Base-by-base conservation (phyloP, 73 alveolate genomes). In the Paramecium pentaurelia region DNA sequence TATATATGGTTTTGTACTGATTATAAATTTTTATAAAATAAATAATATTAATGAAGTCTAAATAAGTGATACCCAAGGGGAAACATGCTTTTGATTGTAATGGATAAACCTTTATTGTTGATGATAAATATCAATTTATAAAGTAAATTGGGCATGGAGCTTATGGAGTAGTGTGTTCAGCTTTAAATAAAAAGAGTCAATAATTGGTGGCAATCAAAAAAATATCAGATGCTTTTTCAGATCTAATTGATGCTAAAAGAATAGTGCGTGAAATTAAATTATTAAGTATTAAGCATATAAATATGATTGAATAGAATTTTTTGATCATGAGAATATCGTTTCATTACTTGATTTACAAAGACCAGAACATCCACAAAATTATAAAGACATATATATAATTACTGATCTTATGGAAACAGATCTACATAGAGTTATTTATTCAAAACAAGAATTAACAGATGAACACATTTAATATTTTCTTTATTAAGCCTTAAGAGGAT, bases 331-430 rank as follows among this genome's bases (percentile, higher is more conserved):
- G 68, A 97, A 97, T 86, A 95, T 97, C 16, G 96, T 97, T 34
- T 86, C 96, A 25, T 92, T 97, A n/a, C 92, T 97, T 45, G 99
- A 97, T 77, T 93, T 97, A 7, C 77, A 96, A 70, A 95, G 95
- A 84, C 99, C 98, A 1, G 97, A 95, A 0, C 92, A 84, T 64
- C 84, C 92, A 38, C 51, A 93, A 12, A 92, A 93, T 49, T 97
- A 86, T 70, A 93, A 96, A 84, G 99, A 96, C 64, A 96, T 95
- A 10, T 96, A 96, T 64, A 96, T 96, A 8, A 86, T 96, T 37
- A 94, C 97, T 10, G 98, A 96, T 71, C 86, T 95, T 20, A 96
- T 96, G 98, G 98, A 95, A 60, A 96, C 98, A 10, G 98, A 96
- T 71, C 28, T 96, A 85, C 98, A 96, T 84, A 87, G 96, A 85